Conservation (phyloP, 225 moss, liverwort and hornwort genomes). For the Thuidium tamariscinum region DNA sequence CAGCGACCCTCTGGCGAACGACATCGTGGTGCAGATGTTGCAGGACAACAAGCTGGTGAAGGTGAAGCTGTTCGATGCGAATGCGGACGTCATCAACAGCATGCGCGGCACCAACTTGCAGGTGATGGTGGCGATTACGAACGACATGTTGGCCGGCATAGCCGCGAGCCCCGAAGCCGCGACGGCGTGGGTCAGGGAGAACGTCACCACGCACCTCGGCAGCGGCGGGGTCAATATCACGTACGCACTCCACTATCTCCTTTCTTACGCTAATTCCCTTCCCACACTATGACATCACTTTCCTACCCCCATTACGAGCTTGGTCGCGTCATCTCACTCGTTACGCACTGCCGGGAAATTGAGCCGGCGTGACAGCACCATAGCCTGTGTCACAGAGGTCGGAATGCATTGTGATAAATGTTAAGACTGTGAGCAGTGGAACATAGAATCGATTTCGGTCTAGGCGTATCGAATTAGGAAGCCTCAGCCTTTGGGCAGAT, state of each 20-base stretch:
- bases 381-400: not conserved
- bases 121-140: constrained; percentile 83
- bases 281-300: not conserved
- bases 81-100: constrained; percentile 45
- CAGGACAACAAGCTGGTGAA: constrained; percentile 48
- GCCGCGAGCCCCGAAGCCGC: constrained; percentile 42
- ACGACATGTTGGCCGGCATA: constrained; percentile 57
- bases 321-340: not conserved
- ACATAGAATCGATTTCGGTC: not conserved
- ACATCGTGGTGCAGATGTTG: constrained; percentile 58
- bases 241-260: not conserved
- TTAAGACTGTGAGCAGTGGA: not conserved
- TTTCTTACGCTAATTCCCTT: not conserved
- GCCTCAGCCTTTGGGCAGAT: not conserved
- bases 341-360: not conserved
- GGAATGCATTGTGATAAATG: not conserved
- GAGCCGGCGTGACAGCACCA: not conserved
- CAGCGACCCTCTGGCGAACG: constrained; percentile 53
- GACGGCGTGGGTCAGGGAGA: constrained; percentile 54
- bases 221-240: constrained; percentile 72
- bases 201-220: constrained; percentile 55
- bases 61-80: constrained; percentile 86
- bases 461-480: not conserved
- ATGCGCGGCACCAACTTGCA: constrained; percentile 60
- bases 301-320: not conserved